phyloP scores from a whole-genome alignment of 1,284 basidiomycete genomes.

The Rhodotorula glutinis region DNA sequence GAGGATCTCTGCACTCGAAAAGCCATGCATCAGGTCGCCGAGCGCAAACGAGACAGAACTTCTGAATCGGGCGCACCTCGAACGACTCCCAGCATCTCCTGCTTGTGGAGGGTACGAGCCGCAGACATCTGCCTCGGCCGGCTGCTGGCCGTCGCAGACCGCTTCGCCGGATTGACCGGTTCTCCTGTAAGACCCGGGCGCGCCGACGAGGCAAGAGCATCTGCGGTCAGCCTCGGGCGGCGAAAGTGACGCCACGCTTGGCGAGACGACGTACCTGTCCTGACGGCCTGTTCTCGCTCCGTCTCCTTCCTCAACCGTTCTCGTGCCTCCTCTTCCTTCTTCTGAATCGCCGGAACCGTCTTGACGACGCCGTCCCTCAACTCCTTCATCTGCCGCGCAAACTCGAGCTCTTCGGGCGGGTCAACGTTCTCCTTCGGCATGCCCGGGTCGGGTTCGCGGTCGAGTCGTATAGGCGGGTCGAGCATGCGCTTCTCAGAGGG shows the following conservation, averaged over 20 bases:
- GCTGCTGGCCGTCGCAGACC: background rate
- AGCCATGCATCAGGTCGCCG: background rate
- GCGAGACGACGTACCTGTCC: background rate
- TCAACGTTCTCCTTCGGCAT: conserved; percentile 35
- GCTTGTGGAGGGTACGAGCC: conserved; percentile 9
- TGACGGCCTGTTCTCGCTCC: conserved; percentile 27
- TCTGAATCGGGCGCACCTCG: background rate
- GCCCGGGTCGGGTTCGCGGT: background rate
- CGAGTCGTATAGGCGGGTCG: conserved; percentile 26
- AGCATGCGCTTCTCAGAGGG: conserved; percentile 13
- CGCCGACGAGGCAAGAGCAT: too few species aligned
- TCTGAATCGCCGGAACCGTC: conserved; percentile 34
- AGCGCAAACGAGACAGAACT: too few species aligned
- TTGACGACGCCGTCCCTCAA: conserved; percentile 28
- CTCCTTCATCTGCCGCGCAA: conserved; percentile 34
- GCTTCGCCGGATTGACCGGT: background rate
- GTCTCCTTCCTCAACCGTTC: conserved; percentile 17
- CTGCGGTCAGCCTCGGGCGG: too few species aligned
- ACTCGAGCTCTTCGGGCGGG: conserved; percentile 28
- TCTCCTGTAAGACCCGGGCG: conserved; percentile 1
- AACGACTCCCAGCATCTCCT: background rate
- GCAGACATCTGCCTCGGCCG: conserved; percentile 1
- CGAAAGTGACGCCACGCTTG: background rate
- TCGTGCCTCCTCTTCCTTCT: conserved; percentile 33
- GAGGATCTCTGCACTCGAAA: conserved; percentile 23